These are phyloP conservation scores for Cryptococcus depauperatus DNA, from an alignment of 1,284 basidiomycete genomes.

Conservation along the genomic window DNA sequence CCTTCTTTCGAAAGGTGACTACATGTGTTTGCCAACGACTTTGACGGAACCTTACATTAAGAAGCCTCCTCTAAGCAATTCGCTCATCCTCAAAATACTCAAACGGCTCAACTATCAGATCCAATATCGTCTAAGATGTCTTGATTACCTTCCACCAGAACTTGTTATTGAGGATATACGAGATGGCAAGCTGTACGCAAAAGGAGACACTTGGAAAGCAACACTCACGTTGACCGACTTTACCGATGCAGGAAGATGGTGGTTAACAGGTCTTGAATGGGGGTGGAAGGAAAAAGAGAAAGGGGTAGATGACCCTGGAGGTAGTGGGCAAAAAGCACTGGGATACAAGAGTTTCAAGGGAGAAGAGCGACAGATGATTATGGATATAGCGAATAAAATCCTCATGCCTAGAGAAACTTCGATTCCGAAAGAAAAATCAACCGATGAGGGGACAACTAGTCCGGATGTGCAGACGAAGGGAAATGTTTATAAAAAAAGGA, in stretches of 20 bases:
- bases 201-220: slow-evolving; percentile 27
- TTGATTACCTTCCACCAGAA: slow-evolving; percentile 38
- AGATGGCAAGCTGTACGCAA: slow-evolving; percentile 32
- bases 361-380: slow-evolving; percentile 33
- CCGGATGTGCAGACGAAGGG: too few relatives aligned
- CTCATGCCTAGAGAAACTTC: slow-evolving; percentile 21
- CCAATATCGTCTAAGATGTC: slow-evolving; percentile 32
- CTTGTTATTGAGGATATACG: slow-evolving; percentile 27
- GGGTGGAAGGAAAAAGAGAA: slow-evolving; percentile 26
- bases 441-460: too few relatives aligned
- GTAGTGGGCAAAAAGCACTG: slow-evolving; percentile 8
- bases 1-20: slow-evolving; percentile 26
- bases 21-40: slow-evolving; percentile 28
- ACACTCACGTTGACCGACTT: slow-evolving; percentile 36
- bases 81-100: slow-evolving; percentile 23
- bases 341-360: slow-evolving; percentile 15
- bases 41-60: slow-evolving; percentile 32
- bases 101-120: slow-evolving; percentile 33
- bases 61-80: slow-evolving; percentile 24
- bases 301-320: slow-evolving; percentile 20
- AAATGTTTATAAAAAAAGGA: too few relatives aligned
- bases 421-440: not conserved
- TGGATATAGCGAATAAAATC: slow-evolving; percentile 38
- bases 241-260: slow-evolving; percentile 33
- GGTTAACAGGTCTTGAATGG: slow-evolving; percentile 40